phyloP scores from a whole-genome alignment of 345 rosid species.

The Theobroma cacao region DNA sequence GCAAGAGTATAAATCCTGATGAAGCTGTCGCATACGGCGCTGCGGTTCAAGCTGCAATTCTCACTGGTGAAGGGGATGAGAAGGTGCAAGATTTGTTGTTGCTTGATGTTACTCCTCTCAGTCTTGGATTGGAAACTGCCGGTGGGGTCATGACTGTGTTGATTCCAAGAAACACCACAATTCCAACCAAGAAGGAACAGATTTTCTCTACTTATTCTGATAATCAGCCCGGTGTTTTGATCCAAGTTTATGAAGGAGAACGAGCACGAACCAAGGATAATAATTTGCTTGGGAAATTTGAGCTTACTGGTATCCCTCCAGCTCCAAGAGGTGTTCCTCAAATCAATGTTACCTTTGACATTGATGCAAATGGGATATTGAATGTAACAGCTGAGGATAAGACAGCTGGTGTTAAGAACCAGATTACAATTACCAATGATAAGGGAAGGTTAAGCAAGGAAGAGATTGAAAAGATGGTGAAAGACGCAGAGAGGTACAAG shows the following conservation, averaged over 20 bases:
- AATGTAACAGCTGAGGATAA: conserved; percentile 27
- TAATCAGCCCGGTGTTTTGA: conserved; percentile 24
- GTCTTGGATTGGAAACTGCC: conserved; percentile 29
- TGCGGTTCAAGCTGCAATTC: conserved; percentile 29
- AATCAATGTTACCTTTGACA: conserved; percentile 24
- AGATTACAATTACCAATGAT: conserved; percentile 26
- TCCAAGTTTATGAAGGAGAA: conserved; percentile 32
- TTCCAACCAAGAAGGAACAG: conserved; percentile 31
- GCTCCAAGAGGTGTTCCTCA: conserved; percentile 29
- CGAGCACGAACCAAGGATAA: conserved; percentile 25
- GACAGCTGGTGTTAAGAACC: conserved; percentile 25
- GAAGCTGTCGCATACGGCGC: conserved; percentile 30
- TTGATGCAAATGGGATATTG: conserved; percentile 26
- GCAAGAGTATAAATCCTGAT: conserved; percentile 29
- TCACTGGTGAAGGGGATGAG: conserved; percentile 20
- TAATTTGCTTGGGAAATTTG: conserved; percentile 25
- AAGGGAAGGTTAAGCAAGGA: conserved; percentile 27
- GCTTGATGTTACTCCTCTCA: conserved; percentile 26
- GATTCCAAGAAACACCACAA: conserved; percentile 25
- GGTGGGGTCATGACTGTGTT: conserved; percentile 27
- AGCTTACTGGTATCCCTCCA: conserved; percentile 26
- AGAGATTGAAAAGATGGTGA: conserved; percentile 25
- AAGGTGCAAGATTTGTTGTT: conserved; percentile 28
- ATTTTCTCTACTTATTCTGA: conserved; percentile 30
- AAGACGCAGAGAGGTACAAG: conserved; percentile 29